Percentiles rank a stretch among this genome's conserved stretches.
phyloP scores from a whole-genome alignment of 2,329 filamentous ascomycete genomes.

The Claviceps sp. region DNA sequence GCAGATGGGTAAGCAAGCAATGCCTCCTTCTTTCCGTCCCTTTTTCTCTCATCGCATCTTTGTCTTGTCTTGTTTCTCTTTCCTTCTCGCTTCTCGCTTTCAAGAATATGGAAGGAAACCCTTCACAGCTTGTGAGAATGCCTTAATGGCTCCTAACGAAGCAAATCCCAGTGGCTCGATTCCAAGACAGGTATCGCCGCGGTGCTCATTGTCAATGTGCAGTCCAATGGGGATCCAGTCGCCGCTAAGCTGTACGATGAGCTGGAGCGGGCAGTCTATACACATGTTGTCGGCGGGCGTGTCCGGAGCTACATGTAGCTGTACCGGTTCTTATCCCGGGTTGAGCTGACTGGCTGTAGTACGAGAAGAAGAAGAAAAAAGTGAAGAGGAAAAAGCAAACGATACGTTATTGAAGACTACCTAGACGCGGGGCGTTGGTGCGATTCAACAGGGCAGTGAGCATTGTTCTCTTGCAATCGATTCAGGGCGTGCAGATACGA shows the following conservation, averaged over 20 bases:
- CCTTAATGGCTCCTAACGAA: no score
- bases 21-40: no score
- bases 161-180: slow-evolving; percentile 21
- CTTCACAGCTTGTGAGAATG: no score
- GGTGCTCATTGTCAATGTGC: slow-evolving; percentile 24
- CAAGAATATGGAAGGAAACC: neutral
- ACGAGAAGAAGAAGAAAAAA: neutral
- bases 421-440: no score
- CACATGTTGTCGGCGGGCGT: neutral
- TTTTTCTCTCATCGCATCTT: neutral
- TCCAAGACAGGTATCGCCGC: slow-evolving; percentile 25
- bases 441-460: no score
- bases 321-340: neutral
- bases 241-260: slow-evolving; percentile 23
- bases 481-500: no score
- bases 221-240: slow-evolving; percentile 24
- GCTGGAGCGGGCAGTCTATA: slow-evolving; percentile 26
- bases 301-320: neutral
- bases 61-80: neutral
- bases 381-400: no score
- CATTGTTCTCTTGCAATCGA: no score
- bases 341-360: neutral
- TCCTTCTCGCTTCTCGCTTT: neutral
- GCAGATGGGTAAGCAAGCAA: slow-evolving; percentile 27
- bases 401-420: no score